Base-by-base conservation (phyloP, 2,329 filamentous ascomycete genomes). In the Cordyceps tenuipes region DNA sequence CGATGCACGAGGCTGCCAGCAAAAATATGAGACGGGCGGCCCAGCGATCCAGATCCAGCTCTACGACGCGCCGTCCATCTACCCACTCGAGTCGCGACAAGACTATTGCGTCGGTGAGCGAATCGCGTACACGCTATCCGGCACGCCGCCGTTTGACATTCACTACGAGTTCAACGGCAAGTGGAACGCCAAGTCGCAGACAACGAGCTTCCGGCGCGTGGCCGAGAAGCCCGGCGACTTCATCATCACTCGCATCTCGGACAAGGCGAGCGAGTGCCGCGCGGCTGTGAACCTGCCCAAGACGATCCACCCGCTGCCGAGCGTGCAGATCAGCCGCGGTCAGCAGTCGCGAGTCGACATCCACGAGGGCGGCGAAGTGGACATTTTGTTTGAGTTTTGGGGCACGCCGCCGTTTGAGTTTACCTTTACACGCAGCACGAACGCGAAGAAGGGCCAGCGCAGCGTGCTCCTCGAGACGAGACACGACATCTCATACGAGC, bases 21-120 rank as follows among this genome's bases (percentile, higher is more conserved):
- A 88, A 66, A 89, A 87, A 66, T 87, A 87, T 51, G 87, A 90
- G 55, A 77, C 81, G 52, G 83, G 85, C 62, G 82, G 85, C 0
- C 88, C 90, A 0, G 85, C 89, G 9, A 90, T 99, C 17, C 89
- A 95, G 68, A 89, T 99, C 53, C 88, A 93, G 62, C 89, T 99
- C 8, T 96, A 92, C 67, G 91, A 97, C 67, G 90, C 94, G 0
- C 94, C 94, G 1, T 89, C 89, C 7, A 96, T 97, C 67, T 90
- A 92, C 61, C 86, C 93, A 3, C 81, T 96, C 41, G 92, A 97
- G 69, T 86, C 89, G 26, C 86, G 89, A 62, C 81, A 81, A 17
- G 90, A 99, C 75, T 97, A 93, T 75, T 99, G 94, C 73, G 92
- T 99, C 12, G 94, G 95, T 64, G 94, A 99, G 72, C 88, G 92